Conservation (phyloP, 1,139 yeast species). For the Pichia sp. region DNA sequence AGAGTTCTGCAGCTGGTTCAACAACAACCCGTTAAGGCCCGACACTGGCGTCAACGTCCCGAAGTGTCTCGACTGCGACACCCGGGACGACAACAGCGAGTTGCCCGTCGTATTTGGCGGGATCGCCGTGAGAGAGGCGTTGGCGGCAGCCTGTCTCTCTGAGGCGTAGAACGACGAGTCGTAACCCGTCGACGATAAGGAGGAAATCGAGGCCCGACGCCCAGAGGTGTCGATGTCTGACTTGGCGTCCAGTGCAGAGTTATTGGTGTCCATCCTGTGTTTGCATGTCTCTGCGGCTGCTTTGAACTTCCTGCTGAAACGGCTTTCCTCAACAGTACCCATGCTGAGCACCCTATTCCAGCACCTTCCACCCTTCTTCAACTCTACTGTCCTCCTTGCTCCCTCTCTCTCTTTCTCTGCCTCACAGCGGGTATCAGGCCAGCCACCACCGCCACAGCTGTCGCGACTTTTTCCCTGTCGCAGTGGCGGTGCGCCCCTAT, state of each 20-base stretch:
- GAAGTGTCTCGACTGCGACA: constrained; percentile 37
- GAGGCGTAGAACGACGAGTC: constrained; percentile 49
- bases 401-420: not conserved
- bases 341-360: not conserved
- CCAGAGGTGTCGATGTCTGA: not conserved
- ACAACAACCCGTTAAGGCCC: constrained; percentile 3
- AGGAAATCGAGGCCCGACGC: constrained; percentile 55
- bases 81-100: constrained; percentile 38
- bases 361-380: not conserved
- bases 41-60: constrained; percentile 23
- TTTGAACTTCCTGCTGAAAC: not conserved
- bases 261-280: not conserved
- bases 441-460: not conserved
- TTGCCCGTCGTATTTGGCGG: constrained; percentile 32
- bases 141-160: constrained; percentile 10
- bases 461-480: not conserved
- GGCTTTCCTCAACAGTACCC: not conserved
- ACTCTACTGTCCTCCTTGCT: not conserved
- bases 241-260: not conserved
- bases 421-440: not conserved
- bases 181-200: constrained; percentile 55
- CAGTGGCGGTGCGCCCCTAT: not conserved
- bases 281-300: not conserved
- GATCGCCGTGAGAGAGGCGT: constrained; percentile 11
- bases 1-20: constrained; percentile 6